Base-by-base conservation (phyloP, 2,329 filamentous ascomycete species). In the Alternaria ventricosa region DNA sequence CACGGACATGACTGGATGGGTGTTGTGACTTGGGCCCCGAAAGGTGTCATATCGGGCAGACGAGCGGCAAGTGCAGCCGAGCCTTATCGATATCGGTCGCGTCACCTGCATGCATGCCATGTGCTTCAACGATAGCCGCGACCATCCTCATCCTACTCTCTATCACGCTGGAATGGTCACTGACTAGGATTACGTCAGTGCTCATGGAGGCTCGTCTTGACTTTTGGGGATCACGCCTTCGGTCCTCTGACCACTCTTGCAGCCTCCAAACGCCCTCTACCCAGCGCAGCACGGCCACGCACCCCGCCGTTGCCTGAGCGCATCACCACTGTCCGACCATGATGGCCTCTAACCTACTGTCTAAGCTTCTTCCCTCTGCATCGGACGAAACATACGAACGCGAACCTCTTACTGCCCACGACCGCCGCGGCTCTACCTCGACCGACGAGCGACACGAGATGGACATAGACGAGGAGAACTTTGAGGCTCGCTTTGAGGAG, bases 291-390 rank as follows among this genome's bases (percentile, higher is more conserved):
- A 66, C 71, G 66, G 62, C 68, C 66, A 71, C 70, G 68, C 72
- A 65, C 72, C 71, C 69, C 72, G 64, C 74, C 63, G 67, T 65
- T 72, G 71, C 68, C 69, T 73, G 70, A 71, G 66, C 62, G 58
- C 44, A 54, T 60, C 61, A 61, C 57, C 51, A 27, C 50, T 51
- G 33, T 41, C 54, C 43, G 58, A 73, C 61, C 67, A 84, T 83
- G 79, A 85, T 86, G 84, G 82, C 85, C 57, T 87, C 86, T 65
- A 84, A 85, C 69, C 77, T 87, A 18, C 76, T 87, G 44, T 87
- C 85, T 47, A 82, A 84, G 60, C 81, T 87, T 43, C 79, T 86
- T 23, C 84, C 84, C 45, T 81, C 84, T n/a, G 75, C 76, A 9
- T 80, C 82, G 46, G 82, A 83, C 66, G 83, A 83, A 10, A 80